Conservation (phyloP, 2,329 filamentous ascomycete genomes). For the Arthrobotrys conoides region DNA sequence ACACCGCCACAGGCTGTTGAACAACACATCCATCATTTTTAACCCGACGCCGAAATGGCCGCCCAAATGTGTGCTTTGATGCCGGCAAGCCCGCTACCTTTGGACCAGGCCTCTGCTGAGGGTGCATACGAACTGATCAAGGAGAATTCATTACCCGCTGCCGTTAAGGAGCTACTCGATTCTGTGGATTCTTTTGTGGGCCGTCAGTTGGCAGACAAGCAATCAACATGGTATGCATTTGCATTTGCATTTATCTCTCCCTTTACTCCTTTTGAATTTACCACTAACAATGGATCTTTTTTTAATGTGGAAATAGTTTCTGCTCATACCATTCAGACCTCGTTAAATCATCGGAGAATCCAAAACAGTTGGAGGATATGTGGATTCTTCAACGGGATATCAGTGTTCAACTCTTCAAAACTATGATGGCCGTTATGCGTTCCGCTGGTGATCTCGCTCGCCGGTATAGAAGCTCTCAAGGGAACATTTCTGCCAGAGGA, state of each 20-base stretch:
- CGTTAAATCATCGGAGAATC: conserved; percentile 49
- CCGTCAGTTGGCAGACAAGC: conserved; percentile 46
- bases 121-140: conserved; percentile 59
- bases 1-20: too few species aligned
- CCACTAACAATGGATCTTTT: conserved; percentile 12
- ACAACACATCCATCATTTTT: conserved; percentile 41
- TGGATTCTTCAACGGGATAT: conserved; percentile 59
- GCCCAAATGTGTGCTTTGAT: conserved; percentile 56
- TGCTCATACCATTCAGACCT: conserved; percentile 55
- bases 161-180: conserved; percentile 54
- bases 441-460: conserved; percentile 54
- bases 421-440: conserved; percentile 57
- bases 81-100: conserved; percentile 44
- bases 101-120: conserved; percentile 56
- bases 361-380: conserved; percentile 50
- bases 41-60: conserved; percentile 30
- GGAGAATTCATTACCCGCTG: conserved; percentile 45
- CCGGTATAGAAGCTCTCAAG: conserved; percentile 25
- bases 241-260: too few species aligned
- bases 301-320: conserved; percentile 35
- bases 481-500: conserved; percentile 10
- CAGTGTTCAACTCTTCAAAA: conserved; percentile 56
- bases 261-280: too few species aligned
- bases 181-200: conserved; percentile 52
- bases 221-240: conserved; percentile 44